Conservation (phyloP, 2,329 filamentous ascomycete species). For the Clarireedia hainanense region DNA sequence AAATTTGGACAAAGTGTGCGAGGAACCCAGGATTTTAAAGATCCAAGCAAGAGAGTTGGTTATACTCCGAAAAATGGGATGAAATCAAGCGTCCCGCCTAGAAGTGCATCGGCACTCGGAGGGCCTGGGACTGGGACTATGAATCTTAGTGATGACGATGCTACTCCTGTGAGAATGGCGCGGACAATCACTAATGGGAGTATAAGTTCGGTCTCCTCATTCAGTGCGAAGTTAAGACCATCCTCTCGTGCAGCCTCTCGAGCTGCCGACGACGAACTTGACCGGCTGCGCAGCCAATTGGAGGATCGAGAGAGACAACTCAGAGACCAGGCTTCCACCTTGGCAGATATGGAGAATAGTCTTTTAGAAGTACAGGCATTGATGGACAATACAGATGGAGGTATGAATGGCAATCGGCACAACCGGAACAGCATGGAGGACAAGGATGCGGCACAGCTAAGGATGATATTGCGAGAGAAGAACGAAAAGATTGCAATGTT, state of each 20-base stretch:
- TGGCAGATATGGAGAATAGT: constrained; percentile 85
- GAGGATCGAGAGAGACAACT: constrained; percentile 81
- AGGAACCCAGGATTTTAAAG: constrained; percentile 44
- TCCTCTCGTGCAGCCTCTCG: constrained; percentile 34
- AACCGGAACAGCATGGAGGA: constrained; percentile 49
- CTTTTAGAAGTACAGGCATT: constrained; percentile 73
- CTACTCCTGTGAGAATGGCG: constrained; percentile 43
- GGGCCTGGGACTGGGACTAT: constrained; percentile 26
- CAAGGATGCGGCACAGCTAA: constrained; percentile 67
- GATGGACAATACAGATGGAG: constrained; percentile 49
- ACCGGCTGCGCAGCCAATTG: constrained; percentile 63
- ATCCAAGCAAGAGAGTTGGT: constrained; percentile 48
- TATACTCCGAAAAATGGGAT: constrained; percentile 39
- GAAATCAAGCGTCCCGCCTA: constrained; percentile 42
- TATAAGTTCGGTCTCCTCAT: constrained; percentile 45
- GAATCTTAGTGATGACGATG: constrained; percentile 49
- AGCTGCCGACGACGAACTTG: constrained; percentile 61
- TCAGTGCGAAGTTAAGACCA: constrained; percentile 45
- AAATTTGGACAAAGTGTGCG: constrained; percentile 58
- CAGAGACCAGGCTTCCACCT: constrained; percentile 74
- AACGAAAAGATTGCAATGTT: constrained; percentile 94
- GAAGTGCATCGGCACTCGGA: constrained; percentile 53
- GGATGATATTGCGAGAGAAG: constrained; percentile 82
- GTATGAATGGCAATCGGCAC: constrained; percentile 34
- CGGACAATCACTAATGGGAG: constrained; percentile 45